Conservation (phyloP, 1,139 yeast genomes). For the Suhomyces wounanorum region DNA sequence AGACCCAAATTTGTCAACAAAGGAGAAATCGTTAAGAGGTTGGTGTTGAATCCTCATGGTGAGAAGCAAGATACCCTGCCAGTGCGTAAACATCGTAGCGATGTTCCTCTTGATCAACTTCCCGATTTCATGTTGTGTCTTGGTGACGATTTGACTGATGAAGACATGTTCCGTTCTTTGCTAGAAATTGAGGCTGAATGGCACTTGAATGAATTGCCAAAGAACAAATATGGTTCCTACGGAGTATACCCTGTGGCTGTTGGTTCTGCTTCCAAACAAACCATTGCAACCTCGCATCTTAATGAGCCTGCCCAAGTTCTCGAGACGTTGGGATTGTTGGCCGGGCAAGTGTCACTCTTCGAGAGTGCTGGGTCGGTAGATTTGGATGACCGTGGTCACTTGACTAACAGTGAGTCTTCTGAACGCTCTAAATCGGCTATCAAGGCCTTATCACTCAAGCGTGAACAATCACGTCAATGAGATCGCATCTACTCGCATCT, state of each 20-base stretch:
- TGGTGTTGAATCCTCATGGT: conserved; percentile 67
- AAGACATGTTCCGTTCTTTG: conserved; percentile 89
- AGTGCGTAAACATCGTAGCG: conserved; percentile 27
- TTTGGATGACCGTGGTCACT: conserved; percentile 74
- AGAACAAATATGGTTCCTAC: conserved; percentile 50
- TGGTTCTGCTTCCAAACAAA: conserved; percentile 90
- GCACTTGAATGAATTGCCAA: conserved; percentile 37
- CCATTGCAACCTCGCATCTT: conserved; percentile 86
- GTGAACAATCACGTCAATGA: not conserved
- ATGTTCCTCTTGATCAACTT: conserved; percentile 47
- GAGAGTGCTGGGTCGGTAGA: conserved; percentile 77
- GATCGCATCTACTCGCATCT: not conserved
- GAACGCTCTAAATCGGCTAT: conserved; percentile 42
- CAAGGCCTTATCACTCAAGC: conserved; percentile 23
- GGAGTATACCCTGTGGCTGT: conserved; percentile 89
- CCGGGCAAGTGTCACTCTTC: conserved; percentile 73
- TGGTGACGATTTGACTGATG: conserved; percentile 97
- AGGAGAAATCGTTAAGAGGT: conserved; percentile 89
- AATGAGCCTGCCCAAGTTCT: conserved; percentile 84
- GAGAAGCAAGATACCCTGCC: conserved; percentile 39
- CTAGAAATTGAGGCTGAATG: conserved; percentile 58
- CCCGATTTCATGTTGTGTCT: conserved; percentile 87
- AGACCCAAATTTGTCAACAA: conserved; percentile 92
- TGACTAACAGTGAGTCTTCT: conserved; percentile 49
- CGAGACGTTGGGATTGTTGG: conserved; percentile 77